Evolutionary conservation across 345 rosid species (phyloP), one percentile per base, ranked within the genome.

Genomic region (Hevea brasiliensis): DNA sequence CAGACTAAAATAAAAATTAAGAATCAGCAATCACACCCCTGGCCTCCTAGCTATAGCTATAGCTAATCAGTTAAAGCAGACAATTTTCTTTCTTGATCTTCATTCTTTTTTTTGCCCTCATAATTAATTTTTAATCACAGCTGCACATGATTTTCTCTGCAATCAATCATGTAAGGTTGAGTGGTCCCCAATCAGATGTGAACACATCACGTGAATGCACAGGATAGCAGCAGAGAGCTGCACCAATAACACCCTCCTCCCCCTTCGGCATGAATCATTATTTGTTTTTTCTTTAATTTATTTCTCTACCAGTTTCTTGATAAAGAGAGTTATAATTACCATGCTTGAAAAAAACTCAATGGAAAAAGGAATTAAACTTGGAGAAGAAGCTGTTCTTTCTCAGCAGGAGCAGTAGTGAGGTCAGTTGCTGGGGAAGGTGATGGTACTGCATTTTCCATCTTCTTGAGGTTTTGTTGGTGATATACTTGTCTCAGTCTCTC

Each of bases 121-220:
- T 42, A 17, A 29, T 50, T 50, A 57, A 20, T 21, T 67, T 58
- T 17, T 47, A 69, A 51, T 62, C 73, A 37, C 72, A 37, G 61
- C 40, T 67, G 82, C 82, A 81, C 81, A 76, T 84, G 84, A 60
- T 63, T 41, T 70, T 57, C 55, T 67, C 79, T 44, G 83, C 70
- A 67, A 81, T 70, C 75, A 64, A 84, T 85, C 81, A 87, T 85
- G 82, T 75, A 70, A 68, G 41, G 74, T 72, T 56, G 64, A 69
- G 78, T 81, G 84, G 90, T 77, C 87, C 93, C 74, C 71, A 37
- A 32, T 76, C 55, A 40, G 53, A 65, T 11, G 78, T 32, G 72
- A 81, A 85, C 88, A 86, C 45, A 73, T 80, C 93, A 85, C 88
- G 90, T 87, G 90, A 84, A 78, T 60, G 68, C 85, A 79, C 84